phyloP scores from a whole-genome alignment of 352 stramenopile species.

The Phytophthora agathidicida region DNA sequence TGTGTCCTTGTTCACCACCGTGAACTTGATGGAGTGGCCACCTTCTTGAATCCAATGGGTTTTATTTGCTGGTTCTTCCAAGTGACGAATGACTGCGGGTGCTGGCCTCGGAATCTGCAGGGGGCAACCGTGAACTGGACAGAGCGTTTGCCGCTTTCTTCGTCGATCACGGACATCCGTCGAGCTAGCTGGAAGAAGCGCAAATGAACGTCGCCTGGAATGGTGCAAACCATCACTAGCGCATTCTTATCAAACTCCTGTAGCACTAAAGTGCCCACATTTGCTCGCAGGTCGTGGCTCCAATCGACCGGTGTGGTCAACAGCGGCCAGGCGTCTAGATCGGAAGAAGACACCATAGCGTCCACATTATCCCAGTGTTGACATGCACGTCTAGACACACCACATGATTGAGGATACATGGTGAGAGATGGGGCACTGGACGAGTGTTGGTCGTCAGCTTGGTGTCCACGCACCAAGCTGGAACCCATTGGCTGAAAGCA shows the following conservation, averaged over 20 bases:
- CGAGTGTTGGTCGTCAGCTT: no score
- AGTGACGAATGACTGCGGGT: constrained; percentile 7
- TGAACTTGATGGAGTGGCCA: constrained; percentile 19
- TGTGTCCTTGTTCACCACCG: constrained; percentile 15
- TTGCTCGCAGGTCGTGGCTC: background rate
- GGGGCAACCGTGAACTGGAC: constrained; percentile 18
- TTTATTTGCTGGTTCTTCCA: constrained; percentile 1
- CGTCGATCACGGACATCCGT: constrained; percentile 1
- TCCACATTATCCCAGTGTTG: constrained; percentile 26
- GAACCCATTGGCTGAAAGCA: no score
- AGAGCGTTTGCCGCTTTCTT: constrained; percentile 6
- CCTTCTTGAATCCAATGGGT: constrained; percentile 32
- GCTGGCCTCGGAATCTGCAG: constrained; percentile 28
- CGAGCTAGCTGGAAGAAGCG: constrained; percentile 19
- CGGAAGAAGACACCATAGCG: background rate
- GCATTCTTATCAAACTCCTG: constrained; percentile 21
- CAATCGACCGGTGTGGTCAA: background rate
- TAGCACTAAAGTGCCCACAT: constrained; percentile 2
- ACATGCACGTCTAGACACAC: no score
- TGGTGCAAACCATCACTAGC: constrained; percentile 20
- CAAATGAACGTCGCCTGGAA: constrained; percentile 7
- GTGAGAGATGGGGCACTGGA: no score
- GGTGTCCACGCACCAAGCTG: no score
- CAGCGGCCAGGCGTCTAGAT: background rate
- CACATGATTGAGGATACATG: no score